Evolutionary conservation across 495 filamentous ascomycete genomes (phyloP).

Genomic region (Polyplosphaeria fusca): DNA sequence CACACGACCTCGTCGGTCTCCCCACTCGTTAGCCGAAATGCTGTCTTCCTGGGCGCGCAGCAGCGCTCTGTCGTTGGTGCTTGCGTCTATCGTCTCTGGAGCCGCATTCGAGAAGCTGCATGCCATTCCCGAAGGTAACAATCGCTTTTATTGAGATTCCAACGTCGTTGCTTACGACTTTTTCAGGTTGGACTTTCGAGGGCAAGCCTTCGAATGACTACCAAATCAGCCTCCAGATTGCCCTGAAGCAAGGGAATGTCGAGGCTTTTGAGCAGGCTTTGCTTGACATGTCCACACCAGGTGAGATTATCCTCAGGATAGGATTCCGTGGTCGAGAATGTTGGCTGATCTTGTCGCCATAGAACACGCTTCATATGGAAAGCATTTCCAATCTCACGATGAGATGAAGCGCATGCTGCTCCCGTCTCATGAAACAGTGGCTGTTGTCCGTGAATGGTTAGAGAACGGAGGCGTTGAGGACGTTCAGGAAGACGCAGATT

Average conservation of each 20-base stretch:
- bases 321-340: background rate
- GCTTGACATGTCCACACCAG: slow-evolving; percentile 16
- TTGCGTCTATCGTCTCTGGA: background rate
- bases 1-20: background rate
- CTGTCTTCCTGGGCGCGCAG: background rate
- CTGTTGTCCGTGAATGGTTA: slow-evolving; percentile 1
- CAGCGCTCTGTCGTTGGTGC: background rate
- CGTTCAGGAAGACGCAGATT: slow-evolving; percentile 9
- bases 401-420: slow-evolving; percentile 22
- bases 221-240: slow-evolving; percentile 5
- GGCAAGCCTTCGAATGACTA: background rate
- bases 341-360: background rate
- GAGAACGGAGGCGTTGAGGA: background rate
- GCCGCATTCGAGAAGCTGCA: background rate
- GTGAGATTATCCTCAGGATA: background rate
- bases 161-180: background rate
- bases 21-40: background rate
- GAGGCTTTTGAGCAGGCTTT: slow-evolving; percentile 16
- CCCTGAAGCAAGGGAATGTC: slow-evolving; percentile 6
- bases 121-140: background rate
- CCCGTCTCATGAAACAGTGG: background rate
- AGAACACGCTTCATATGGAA: slow-evolving; percentile 2
- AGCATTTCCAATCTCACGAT: slow-evolving; percentile 19
- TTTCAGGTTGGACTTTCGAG: slow-evolving; percentile 11
- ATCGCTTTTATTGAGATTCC: background rate